phyloP scores from a whole-genome alignment of 345 rosid genomes.

The Bruguiera sexangula region DNA sequence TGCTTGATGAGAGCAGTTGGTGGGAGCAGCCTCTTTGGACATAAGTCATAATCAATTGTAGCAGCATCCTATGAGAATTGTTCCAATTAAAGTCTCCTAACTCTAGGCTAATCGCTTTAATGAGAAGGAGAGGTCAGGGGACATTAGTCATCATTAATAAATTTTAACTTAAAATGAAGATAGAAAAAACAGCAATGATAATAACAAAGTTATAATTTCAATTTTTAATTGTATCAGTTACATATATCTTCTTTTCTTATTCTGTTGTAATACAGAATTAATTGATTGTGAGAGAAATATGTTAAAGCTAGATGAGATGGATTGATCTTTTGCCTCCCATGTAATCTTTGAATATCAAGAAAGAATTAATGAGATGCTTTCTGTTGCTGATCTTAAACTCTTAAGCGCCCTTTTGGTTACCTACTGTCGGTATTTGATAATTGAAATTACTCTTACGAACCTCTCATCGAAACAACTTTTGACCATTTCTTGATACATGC shows the following conservation, averaged over 20 bases:
- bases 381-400: background rate
- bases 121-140: constrained; percentile 36
- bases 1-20: constrained; percentile 18
- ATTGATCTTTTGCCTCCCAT: constrained; percentile 4
- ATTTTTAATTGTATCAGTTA: too few species aligned
- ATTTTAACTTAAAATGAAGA: constrained; percentile 6
- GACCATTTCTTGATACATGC: too few species aligned
- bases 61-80: constrained; percentile 3
- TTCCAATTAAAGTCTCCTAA: constrained; percentile 36
- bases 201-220: too few species aligned
- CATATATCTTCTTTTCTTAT: too few species aligned
- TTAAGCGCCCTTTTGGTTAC: constrained; percentile 30
- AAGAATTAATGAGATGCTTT: constrained; percentile 2
- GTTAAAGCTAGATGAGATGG: constrained; percentile 22
- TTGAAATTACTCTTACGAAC: too few species aligned
- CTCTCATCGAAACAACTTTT: too few species aligned
- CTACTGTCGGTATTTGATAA: background rate
- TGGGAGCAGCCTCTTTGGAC: constrained; percentile 66
- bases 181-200: background rate
- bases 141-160: constrained; percentile 14
- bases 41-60: background rate
- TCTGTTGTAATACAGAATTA: background rate
- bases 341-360: constrained; percentile 2
- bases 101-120: constrained; percentile 22
- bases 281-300: constrained; percentile 9